Percentiles rank a stretch among this genome's conserved stretches.
Conservation (phyloP, 345 rosid genomes). For the Citrus hindsii region DNA sequence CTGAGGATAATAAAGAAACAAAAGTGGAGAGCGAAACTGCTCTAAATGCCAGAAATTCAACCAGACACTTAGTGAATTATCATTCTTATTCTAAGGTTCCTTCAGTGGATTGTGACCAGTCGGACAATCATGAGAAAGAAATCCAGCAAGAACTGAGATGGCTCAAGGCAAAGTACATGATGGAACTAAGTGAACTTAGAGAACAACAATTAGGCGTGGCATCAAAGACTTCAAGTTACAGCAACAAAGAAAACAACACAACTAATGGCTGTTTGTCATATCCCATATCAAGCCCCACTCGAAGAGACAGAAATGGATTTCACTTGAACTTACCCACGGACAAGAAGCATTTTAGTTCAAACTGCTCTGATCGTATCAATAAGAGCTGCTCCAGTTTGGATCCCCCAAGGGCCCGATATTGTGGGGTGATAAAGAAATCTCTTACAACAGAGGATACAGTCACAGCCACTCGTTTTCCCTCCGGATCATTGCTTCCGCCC, state of each 20-base stretch:
- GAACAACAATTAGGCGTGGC: constrained; percentile 45
- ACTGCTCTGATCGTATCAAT: constrained; percentile 4
- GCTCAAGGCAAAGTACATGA: constrained; percentile 64
- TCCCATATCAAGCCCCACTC: constrained; percentile 7
- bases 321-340: constrained; percentile 5
- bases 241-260: constrained; percentile 20
- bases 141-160: constrained; percentile 58
- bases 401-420: constrained; percentile 26
- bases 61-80: constrained; percentile 26
- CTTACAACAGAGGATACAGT: constrained; percentile 14
- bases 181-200: constrained; percentile 47
- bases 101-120: constrained; percentile 24
- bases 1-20: constrained; percentile 15
- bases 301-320: constrained; percentile 14
- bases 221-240: constrained; percentile 22
- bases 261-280: constrained; percentile 10
- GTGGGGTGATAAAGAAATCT: constrained; percentile 22
- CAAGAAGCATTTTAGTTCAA: constrained; percentile 16
- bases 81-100: constrained; percentile 31
- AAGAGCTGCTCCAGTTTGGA: constrained; percentile 34
- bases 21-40: constrained; percentile 24
- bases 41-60: constrained; percentile 24
- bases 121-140: constrained; percentile 37
- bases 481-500: constrained; percentile 38
- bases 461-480: constrained; percentile 31